phyloP scores from a whole-genome alignment of 1,139 yeast genomes.

The Kodamaea arcana region DNA sequence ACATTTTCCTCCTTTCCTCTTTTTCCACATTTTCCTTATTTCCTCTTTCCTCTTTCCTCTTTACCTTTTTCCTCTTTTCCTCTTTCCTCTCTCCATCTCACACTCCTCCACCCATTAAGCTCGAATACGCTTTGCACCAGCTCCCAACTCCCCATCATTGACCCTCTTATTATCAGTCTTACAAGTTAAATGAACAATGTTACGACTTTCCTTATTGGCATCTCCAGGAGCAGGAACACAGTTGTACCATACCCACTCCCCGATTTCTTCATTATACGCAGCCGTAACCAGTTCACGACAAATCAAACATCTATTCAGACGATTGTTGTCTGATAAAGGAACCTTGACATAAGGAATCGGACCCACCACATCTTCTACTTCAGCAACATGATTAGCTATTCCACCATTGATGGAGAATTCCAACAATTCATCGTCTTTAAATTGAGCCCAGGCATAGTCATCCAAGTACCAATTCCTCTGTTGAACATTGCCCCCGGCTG shows the following conservation, averaged over 20 bases:
- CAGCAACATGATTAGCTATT: slow-evolving; percentile 14
- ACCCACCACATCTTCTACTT: slow-evolving; percentile 10
- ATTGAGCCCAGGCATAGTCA: slow-evolving; percentile 69
- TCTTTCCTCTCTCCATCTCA: no score
- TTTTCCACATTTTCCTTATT: no score
- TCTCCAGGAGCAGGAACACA: slow-evolving; percentile 69
- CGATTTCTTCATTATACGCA: slow-evolving; percentile 80
- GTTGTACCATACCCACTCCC: slow-evolving; percentile 95
- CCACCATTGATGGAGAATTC: slow-evolving; percentile 27
- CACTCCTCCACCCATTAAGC: no score
- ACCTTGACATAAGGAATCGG: slow-evolving; percentile 53
- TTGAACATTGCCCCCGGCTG: slow-evolving; percentile 42
- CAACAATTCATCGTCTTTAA: slow-evolving; percentile 55
- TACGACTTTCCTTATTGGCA: slow-evolving; percentile 25
- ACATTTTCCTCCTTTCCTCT: no score
- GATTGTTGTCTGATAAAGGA: slow-evolving; percentile 65
- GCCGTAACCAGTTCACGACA: slow-evolving; percentile 83
- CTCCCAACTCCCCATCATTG: slow-evolving; percentile 33
- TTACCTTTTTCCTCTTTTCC: slow-evolving; percentile 24
- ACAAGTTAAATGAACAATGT: slow-evolving; percentile 78
- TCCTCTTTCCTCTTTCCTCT: no score
- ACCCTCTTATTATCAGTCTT: slow-evolving; percentile 31
- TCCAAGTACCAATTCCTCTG: slow-evolving; percentile 81
- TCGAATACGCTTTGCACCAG: slow-evolving; percentile 25
- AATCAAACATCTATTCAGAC: slow-evolving; percentile 74